Conservation (phyloP, 495 filamentous ascomycete species). For the Talaromyces proteolyticus region DNA sequence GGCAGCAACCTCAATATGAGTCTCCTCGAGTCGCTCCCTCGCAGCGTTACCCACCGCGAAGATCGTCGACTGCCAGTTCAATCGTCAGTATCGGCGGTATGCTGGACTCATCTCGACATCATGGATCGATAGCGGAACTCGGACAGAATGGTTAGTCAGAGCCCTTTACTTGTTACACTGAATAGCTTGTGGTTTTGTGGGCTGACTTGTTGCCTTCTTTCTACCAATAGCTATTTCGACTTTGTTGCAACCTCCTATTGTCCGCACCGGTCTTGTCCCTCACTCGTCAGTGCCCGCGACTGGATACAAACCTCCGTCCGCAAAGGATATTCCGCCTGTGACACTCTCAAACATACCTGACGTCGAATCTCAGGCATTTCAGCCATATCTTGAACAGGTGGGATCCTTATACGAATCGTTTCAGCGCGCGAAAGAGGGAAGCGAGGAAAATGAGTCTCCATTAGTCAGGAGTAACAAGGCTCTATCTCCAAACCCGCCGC, state of each 20-base stretch:
- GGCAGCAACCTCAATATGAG: slow-evolving; percentile 45
- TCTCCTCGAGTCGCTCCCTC: slow-evolving; percentile 33
- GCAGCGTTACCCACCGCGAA: slow-evolving; percentile 47
- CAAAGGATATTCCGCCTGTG: slow-evolving; percentile 91
- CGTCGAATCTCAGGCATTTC: slow-evolving; percentile 73
- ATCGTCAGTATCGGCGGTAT: slow-evolving; percentile 72
- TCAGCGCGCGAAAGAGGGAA: slow-evolving; percentile 60
- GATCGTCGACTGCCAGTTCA: slow-evolving; percentile 85
- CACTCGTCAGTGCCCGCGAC: slow-evolving; percentile 62
- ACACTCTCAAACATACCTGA: slow-evolving; percentile 84
- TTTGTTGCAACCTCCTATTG: slow-evolving; percentile 82
- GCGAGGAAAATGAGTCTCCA: slow-evolving; percentile 48
- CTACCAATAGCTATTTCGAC: slow-evolving; percentile 73
- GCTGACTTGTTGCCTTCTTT: background rate
- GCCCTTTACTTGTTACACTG: background rate
- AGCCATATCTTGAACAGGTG: slow-evolving; percentile 75
- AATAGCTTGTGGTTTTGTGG: background rate
- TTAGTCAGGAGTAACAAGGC: slow-evolving; percentile 20
- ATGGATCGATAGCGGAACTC: slow-evolving; percentile 62
- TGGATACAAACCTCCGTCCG: slow-evolving; percentile 75
- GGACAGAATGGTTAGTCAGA: slow-evolving; percentile 65
- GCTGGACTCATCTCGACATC: slow-evolving; percentile 59
- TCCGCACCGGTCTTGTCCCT: slow-evolving; percentile 77
- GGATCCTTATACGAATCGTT: slow-evolving; percentile 78
- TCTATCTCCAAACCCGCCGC: background rate